phyloP scores from a whole-genome alignment of 441 rosid species.

The Manihot esculenta region DNA sequence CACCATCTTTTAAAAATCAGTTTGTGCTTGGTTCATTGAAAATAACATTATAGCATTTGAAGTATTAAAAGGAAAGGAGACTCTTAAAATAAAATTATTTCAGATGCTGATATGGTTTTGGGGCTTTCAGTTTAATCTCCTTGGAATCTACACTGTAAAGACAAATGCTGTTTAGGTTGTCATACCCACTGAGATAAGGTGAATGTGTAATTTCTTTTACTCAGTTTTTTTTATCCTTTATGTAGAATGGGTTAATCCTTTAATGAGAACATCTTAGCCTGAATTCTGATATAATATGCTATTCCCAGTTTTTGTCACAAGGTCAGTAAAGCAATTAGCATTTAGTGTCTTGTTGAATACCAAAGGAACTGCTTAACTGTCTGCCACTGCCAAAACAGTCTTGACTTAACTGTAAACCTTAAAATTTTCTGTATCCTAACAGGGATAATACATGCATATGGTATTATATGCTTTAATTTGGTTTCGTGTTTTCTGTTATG shows the following conservation, averaged over 20 bases:
- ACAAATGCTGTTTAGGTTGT: neutral
- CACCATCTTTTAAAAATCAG: neutral
- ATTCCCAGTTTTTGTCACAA: neutral
- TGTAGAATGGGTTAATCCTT: neutral
- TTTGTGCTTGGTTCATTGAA: neutral
- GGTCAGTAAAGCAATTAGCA: neutral
- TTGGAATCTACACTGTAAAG: neutral
- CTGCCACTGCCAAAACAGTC: neutral
- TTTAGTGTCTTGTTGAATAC: neutral
- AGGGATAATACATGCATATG: neutral
- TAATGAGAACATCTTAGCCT: neutral
- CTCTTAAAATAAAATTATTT: neutral
- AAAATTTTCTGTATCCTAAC: neutral
- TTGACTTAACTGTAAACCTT: neutral
- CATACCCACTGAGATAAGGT: neutral
- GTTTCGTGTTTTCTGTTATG: neutral
- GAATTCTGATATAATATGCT: neutral
- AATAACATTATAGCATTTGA: neutral
- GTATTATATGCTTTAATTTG: neutral
- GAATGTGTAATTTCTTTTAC: neutral
- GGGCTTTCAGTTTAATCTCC: conserved; percentile 1
- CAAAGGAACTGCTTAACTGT: neutral
- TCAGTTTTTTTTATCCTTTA: neutral
- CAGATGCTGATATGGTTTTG: neutral
- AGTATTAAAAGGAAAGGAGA: neutral